phyloP scores from a whole-genome alignment of 202 grass and related monocot genomes.

The Elaeis oleifera region DNA sequence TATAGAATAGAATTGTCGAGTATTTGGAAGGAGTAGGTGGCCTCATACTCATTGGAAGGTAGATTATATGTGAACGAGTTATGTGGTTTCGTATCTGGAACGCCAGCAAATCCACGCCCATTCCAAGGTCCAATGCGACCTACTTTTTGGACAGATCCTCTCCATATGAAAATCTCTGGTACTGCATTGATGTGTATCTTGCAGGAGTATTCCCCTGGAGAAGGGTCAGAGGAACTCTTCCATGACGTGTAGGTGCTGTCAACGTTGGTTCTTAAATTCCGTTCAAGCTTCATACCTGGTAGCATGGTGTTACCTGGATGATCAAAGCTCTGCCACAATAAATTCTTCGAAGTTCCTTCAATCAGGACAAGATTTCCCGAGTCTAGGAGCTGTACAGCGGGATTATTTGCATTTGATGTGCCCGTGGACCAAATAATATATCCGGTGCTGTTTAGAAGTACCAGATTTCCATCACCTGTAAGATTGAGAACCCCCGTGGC shows the following conservation, averaged over 20 bases:
- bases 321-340: too few relatives aligned
- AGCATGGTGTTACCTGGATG: too few relatives aligned
- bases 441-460: not conserved
- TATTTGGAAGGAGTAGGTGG: slow-evolving; percentile 3
- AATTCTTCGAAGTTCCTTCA: not conserved
- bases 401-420: too few relatives aligned
- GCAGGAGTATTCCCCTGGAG: too few relatives aligned
- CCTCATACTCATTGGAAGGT: not conserved
- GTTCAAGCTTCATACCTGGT: too few relatives aligned
- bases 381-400: not conserved
- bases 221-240: too few relatives aligned
- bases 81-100: slow-evolving; percentile 21
- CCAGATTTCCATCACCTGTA: not conserved
- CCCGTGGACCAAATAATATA: not conserved
- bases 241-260: too few relatives aligned
- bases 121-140: slow-evolving; percentile 34
- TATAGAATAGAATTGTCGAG: slow-evolving; percentile 7
- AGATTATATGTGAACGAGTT: slow-evolving; percentile 15
- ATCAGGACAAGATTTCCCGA: not conserved
- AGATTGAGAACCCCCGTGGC: not conserved
- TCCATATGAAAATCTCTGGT: too few relatives aligned
- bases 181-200: too few relatives aligned
- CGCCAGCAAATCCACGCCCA: slow-evolving; percentile 22
- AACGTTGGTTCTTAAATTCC: too few relatives aligned
- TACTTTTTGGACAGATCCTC: too few relatives aligned